Percentiles rank a stretch among this genome's conserved stretches.
phyloP scores from a whole-genome alignment of 2,329 filamentous ascomycete species.

The Helminthosporium solani region DNA sequence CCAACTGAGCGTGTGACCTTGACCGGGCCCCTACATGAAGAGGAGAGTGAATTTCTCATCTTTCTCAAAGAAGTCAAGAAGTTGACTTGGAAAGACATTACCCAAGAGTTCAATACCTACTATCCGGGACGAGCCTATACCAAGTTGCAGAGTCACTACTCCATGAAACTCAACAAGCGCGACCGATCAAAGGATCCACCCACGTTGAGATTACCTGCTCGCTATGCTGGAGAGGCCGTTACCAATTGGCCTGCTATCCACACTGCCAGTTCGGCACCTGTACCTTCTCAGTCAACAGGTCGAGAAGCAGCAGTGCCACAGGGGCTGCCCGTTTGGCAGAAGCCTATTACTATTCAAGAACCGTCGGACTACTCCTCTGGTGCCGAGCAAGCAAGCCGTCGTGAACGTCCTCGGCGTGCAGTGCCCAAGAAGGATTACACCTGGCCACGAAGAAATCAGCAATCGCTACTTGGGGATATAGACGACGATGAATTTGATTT shows the following conservation, averaged over 20 bases:
- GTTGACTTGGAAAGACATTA: slow-evolving; percentile 41
- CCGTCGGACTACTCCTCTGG: slow-evolving; percentile 21
- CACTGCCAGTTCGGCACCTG: slow-evolving; percentile 6
- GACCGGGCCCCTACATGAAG: background rate
- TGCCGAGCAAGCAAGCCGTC: slow-evolving; percentile 15
- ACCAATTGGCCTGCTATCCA: slow-evolving; percentile 26
- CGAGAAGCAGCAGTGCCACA: background rate
- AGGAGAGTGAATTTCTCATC: slow-evolving; percentile 39
- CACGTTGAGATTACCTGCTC: slow-evolving; percentile 21
- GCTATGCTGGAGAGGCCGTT: slow-evolving; percentile 26
- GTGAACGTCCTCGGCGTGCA: slow-evolving; percentile 23
- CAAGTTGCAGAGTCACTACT: slow-evolving; percentile 32
- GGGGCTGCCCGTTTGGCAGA: background rate
- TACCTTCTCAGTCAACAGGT: background rate
- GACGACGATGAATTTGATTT: slow-evolving; percentile 1
- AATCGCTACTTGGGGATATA: slow-evolving; percentile 6
- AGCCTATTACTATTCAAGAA: background rate
- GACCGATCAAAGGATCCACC: slow-evolving; percentile 26
- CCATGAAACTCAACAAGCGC: slow-evolving; percentile 26
- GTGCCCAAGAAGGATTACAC: slow-evolving; percentile 29
- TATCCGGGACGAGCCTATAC: slow-evolving; percentile 34
- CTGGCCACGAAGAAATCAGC: slow-evolving; percentile 19
- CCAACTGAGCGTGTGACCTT: background rate
- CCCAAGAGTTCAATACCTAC: slow-evolving; percentile 21
- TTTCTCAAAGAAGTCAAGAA: slow-evolving; percentile 45